Percentiles rank a stretch among this genome's conserved stretches.
Evolutionary conservation across 345 rosid genomes (phyloP).

Genomic region (Syzygium jambos): DNA sequence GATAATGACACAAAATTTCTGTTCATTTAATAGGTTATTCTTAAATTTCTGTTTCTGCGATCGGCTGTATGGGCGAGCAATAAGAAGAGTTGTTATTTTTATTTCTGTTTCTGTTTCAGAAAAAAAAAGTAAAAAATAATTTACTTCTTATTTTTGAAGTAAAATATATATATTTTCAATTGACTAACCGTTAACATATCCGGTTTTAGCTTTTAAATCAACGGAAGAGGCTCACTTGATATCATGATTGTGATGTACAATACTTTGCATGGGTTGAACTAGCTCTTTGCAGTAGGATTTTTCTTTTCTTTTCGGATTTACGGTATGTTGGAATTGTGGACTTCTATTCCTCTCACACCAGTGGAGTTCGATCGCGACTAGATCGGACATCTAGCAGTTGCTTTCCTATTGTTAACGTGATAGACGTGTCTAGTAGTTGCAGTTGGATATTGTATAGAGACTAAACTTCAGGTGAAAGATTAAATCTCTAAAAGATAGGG

Average conservation of each 20-base stretch:
- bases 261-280: not conserved
- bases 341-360: not conserved
- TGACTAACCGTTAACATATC: not conserved
- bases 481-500: not conserved
- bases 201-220: not conserved
- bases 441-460: not conserved
- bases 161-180: no score
- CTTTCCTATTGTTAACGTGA: not conserved
- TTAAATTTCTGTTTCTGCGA: no score
- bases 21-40: no score
- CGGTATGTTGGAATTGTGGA: not conserved
- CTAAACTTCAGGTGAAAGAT: not conserved
- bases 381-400: not conserved
- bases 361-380: not conserved
- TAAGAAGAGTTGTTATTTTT: no score
- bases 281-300: not conserved
- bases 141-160: no score
- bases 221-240: not conserved
- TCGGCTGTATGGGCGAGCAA: no score
- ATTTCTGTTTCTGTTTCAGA: no score
- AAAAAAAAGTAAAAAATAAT: no score
- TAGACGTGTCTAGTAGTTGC: not conserved
- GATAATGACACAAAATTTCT: no score
- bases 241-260: not conserved
- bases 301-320: not conserved